Conservation (phyloP, 352 stramenopile genomes). For the Phytopythium delawarense region DNA sequence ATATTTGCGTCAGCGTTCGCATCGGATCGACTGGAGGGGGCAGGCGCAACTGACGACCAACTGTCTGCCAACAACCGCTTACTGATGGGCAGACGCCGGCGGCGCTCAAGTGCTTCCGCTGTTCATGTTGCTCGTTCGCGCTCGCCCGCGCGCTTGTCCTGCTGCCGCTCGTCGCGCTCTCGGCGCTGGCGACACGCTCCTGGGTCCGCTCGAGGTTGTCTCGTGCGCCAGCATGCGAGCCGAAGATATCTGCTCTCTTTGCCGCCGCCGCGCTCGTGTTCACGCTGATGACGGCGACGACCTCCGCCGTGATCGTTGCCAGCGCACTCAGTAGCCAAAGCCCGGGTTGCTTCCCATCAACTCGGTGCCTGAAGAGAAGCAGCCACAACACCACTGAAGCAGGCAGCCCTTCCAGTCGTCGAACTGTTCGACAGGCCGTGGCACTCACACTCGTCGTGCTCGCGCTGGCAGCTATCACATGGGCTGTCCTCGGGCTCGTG, state of each 20-base stretch:
- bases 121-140: constrained; percentile 45
- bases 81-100: constrained; percentile 17
- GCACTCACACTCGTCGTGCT: constrained; percentile 6
- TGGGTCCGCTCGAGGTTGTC: constrained; percentile 20
- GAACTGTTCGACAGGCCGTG: not conserved
- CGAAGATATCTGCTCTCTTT: constrained; percentile 19
- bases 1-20: not conserved
- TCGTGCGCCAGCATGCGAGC: constrained; percentile 1
- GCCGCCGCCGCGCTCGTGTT: constrained; percentile 19
- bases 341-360: not conserved
- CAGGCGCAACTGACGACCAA: too few species aligned
- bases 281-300: constrained; percentile 16
- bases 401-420: not conserved
- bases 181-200: constrained; percentile 14
- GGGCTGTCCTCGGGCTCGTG: constrained; percentile 18
- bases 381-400: not conserved
- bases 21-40: too few species aligned
- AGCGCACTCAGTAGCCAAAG: constrained; percentile 4
- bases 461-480: constrained; percentile 16
- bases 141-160: constrained; percentile 30
- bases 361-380: not conserved
- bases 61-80: not conserved
- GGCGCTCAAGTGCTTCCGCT: constrained; percentile 43
- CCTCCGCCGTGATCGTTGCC: constrained; percentile 8
- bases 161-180: constrained; percentile 20